These are phyloP conservation scores for Lumnitzera racemosa DNA, from an alignment of 345 rosid genomes.

Conservation along the genomic window DNA sequence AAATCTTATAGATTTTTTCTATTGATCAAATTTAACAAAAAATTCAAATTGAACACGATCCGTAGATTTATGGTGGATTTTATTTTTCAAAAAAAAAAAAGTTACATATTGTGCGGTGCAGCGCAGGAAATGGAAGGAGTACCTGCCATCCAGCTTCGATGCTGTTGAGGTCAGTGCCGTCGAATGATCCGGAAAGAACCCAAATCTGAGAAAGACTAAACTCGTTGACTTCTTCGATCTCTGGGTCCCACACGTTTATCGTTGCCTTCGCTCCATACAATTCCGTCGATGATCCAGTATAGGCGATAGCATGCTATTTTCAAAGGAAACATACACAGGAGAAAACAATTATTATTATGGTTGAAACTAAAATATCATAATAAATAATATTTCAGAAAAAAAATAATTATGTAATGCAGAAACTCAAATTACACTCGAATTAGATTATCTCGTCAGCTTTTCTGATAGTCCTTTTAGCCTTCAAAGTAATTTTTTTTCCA, in stretches of 20 bases:
- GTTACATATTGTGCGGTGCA: constrained; percentile 10
- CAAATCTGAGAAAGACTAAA: constrained; percentile 97
- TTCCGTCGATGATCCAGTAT: constrained; percentile 58
- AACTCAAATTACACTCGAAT: too few relatives aligned
- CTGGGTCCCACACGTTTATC: constrained; percentile 96
- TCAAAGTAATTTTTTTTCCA: too few relatives aligned
- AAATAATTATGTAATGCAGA: too few relatives aligned
- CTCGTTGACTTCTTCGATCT: constrained; percentile 73
- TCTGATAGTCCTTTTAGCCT: too few relatives aligned
- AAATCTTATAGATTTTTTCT: too few relatives aligned
- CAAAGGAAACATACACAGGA: too few relatives aligned
- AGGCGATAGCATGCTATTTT: constrained; percentile 88
- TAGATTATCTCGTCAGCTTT: too few relatives aligned
- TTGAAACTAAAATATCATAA: too few relatives aligned
- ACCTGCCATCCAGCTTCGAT: constrained; percentile 99
- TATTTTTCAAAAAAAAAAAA: background rate
- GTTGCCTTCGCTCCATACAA: constrained; percentile 86
- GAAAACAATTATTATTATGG: too few relatives aligned
- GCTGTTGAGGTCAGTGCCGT: constrained; percentile 94
- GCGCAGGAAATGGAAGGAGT: constrained; percentile 26
- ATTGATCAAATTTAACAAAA: background rate
- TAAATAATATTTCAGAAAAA: too few relatives aligned
- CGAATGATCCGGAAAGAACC: constrained; percentile 93
- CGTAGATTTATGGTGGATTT: background rate
- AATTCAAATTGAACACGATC: background rate